These are phyloP conservation scores for Trichoderma sp. DNA, from an alignment of 2,329 filamentous ascomycete species.

Conservation along the genomic window DNA sequence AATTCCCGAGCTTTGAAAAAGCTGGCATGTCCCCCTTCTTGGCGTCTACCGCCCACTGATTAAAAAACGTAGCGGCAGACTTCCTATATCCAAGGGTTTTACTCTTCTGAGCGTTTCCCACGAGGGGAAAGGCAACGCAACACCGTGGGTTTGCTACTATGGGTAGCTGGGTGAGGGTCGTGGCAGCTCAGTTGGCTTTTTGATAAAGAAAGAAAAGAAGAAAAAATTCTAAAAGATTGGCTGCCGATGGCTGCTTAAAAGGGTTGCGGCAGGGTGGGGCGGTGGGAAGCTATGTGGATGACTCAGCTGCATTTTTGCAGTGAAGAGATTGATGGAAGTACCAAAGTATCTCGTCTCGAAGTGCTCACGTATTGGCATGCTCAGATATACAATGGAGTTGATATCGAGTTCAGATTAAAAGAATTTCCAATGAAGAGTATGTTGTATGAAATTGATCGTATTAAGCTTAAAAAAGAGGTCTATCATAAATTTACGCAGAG, in stretches of 20 bases:
- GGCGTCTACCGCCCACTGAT: slow-evolving; percentile 57
- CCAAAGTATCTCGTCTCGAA: background rate
- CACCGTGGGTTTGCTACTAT: slow-evolving; percentile 50
- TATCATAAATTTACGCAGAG: background rate
- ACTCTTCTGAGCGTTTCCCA: slow-evolving; percentile 59
- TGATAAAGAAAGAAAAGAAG: slow-evolving; percentile 55
- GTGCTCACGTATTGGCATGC: background rate
- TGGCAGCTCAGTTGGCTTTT: slow-evolving; percentile 66
- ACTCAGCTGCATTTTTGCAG: slow-evolving; percentile 14
- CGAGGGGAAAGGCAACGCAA: slow-evolving; percentile 59
- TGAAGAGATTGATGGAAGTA: background rate
- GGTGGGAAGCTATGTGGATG: slow-evolving; percentile 18
- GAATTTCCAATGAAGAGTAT: background rate
- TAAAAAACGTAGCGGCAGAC: slow-evolving; percentile 51
- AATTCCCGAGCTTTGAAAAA: slow-evolving; percentile 7
- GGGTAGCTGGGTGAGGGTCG: slow-evolving; percentile 57
- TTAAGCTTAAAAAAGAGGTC: background rate
- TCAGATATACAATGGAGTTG: background rate
- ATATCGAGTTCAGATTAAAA: background rate
- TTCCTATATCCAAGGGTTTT: slow-evolving; percentile 65
- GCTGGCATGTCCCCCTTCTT: slow-evolving; percentile 58
- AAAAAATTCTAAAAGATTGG: slow-evolving; percentile 36
- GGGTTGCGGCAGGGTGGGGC: background rate
- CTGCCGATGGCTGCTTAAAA: slow-evolving; percentile 23
- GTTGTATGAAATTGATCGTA: background rate